Base-by-base conservation (phyloP, 345 rosid genomes). In the Cardamine occulta region DNA sequence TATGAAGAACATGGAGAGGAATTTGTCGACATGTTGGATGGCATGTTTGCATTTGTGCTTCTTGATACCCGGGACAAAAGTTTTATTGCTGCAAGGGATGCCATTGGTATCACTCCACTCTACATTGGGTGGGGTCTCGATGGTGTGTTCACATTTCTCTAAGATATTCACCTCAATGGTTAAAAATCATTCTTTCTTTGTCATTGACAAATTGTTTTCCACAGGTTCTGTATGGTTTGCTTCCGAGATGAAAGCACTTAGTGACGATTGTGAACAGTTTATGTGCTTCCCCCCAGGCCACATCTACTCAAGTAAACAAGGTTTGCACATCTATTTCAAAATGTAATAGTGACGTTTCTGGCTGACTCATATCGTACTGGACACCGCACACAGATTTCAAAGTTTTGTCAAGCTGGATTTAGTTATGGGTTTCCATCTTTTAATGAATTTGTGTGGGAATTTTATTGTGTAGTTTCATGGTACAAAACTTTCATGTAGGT, bases 191-290 rank as follows among this genome's bases (percentile, higher is more conserved):
- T 61, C 18, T 61, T 1, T 23, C 45, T 14, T 40, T 59, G 37
- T 0, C 37, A 18, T 44, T 61, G 26, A 15, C 12, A 37, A 26
- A 52, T 51, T 54, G 44, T 11, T 49, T 47, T 28, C 72, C 66
- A 67, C 86, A 91, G 94, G 97, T 75, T 91, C 97, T 1, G 78
- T 86, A 28, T 91, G 92, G 97, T 91, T 91, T 86, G 93, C 97
- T 80, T 91, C 97, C 15, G 97, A 91, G 84, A 91, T 91, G 97
- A 91, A 91, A 85, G 97, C 97, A 62, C 81, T 91, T 74, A 86
- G 90, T 75, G 97, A 91, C 70, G 97, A 88, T 64, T 91, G 97
- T 83, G 93, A 88, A 71, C 85, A 74, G 77, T 91, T 91, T 81
- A 83, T 86, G 56, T 80, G 85, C 70, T 87, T 91, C 63, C 91